Evolutionary conservation across 306 rosid genomes (phyloP).

Genomic region (Acmispon strigosus): DNA sequence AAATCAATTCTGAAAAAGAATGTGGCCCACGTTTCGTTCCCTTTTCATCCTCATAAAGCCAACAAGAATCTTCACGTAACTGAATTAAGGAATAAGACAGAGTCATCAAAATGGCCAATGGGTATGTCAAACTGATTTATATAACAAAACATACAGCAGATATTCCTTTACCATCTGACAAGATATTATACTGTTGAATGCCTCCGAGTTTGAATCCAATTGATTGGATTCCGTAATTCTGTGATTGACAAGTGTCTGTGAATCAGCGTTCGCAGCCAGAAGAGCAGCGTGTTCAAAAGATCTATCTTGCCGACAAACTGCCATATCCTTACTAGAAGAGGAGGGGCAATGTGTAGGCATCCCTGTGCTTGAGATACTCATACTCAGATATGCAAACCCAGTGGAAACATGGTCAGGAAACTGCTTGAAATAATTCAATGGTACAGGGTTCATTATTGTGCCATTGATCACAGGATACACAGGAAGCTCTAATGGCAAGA

Average conservation of each 20-base stretch:
- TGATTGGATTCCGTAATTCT: slow-evolving; percentile 21
- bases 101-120: not conserved
- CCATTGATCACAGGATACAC: slow-evolving; percentile 81
- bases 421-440: slow-evolving; percentile 85
- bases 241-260: slow-evolving; percentile 22
- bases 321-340: slow-evolving; percentile 31
- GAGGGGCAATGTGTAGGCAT: slow-evolving; percentile 28
- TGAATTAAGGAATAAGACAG: slow-evolving; percentile 23
- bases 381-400: slow-evolving; percentile 61
- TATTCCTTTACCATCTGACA: slow-evolving; percentile 33
- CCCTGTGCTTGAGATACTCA: slow-evolving; percentile 30
- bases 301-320: slow-evolving; percentile 21
- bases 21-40: slow-evolving; percentile 77
- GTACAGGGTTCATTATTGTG: slow-evolving; percentile 58
- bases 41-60: slow-evolving; percentile 73
- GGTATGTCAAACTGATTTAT: slow-evolving; percentile 6
- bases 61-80: slow-evolving; percentile 57
- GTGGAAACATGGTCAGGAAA: slow-evolving; percentile 88
- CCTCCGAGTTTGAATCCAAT: slow-evolving; percentile 17
- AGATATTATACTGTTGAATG: slow-evolving; percentile 17
- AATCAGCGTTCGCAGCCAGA: slow-evolving; percentile 23
- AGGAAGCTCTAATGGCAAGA: slow-evolving; percentile 87
- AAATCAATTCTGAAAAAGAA: slow-evolving; percentile 60
- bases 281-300: slow-evolving; percentile 30
- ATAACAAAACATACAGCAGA: slow-evolving; percentile 1